phyloP scores from a whole-genome alignment of 202 grass and related monocot species.

The Panicum virgatum region DNA sequence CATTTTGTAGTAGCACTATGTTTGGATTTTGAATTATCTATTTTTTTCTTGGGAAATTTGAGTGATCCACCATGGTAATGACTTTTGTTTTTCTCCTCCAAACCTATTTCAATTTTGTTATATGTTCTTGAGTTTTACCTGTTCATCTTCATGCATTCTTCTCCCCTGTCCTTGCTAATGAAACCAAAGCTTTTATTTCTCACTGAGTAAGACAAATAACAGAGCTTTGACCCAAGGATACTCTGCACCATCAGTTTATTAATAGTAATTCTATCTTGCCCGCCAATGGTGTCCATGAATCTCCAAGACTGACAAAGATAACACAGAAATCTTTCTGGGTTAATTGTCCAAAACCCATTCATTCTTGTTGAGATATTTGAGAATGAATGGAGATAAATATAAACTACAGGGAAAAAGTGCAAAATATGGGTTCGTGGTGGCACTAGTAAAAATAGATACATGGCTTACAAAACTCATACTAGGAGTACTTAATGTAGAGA shows the following conservation, averaged over 20 bases:
- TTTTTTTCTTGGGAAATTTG: background rate
- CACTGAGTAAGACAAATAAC: background rate
- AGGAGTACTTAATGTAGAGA: background rate
- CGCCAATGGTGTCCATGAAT: no score
- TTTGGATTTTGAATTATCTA: background rate
- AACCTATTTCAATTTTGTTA: no score
- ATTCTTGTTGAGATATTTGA: background rate
- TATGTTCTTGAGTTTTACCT: background rate
- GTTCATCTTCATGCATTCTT: background rate
- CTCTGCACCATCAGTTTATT: background rate
- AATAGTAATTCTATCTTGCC: background rate
- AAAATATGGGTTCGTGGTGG: no score
- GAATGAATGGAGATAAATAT: background rate
- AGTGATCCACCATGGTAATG: background rate
- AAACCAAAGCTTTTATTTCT: background rate
- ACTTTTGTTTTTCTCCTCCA: background rate
- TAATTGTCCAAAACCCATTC: no score
- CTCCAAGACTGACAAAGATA: no score
- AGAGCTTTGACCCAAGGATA: no score
- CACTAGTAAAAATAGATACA: background rate
- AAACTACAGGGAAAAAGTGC: no score
- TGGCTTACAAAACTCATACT: background rate
- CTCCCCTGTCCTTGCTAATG: no score
- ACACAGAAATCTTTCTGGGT: no score
- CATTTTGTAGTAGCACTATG: background rate